These are phyloP conservation scores for Phytophthora tubulina DNA, from an alignment of 352 stramenopile species.

Conservation along the genomic window DNA sequence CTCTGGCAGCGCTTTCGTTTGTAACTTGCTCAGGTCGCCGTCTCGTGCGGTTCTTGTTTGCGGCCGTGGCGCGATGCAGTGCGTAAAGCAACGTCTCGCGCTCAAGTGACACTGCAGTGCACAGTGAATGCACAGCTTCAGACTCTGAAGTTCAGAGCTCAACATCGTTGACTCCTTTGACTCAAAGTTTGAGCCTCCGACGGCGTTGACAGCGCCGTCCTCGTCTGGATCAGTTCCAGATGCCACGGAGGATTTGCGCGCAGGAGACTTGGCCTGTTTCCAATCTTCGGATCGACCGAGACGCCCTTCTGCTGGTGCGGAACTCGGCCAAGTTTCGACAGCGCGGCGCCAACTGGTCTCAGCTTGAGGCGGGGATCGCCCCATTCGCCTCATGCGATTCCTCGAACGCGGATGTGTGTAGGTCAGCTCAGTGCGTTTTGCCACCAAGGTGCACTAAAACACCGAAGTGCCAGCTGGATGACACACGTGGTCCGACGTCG, in stretches of 20 bases:
- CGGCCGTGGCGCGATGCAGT: not conserved
- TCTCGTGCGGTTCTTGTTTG: slow-evolving; percentile 21
- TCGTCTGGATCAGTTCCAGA: slow-evolving; percentile 9
- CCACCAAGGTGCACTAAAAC: slow-evolving; percentile 8
- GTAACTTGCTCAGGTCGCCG: slow-evolving; percentile 30
- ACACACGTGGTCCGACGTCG: slow-evolving; percentile 25
- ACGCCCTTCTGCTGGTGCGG: slow-evolving; percentile 31
- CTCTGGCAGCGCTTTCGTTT: slow-evolving; percentile 23
- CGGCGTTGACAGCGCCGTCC: not conserved
- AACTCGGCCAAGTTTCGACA: slow-evolving; percentile 21
- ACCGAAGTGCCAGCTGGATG: slow-evolving; percentile 22
- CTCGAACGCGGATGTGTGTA: slow-evolving; percentile 27
- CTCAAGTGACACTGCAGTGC: too few species aligned
- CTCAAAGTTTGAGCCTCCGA: not conserved
- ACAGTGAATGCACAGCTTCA: not conserved
- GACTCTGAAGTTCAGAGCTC: not conserved
- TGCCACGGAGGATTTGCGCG: slow-evolving; percentile 23
- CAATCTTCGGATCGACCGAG: slow-evolving; percentile 32
- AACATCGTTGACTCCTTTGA: not conserved
- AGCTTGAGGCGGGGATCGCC: slow-evolving; percentile 38
- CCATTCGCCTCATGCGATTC: slow-evolving; percentile 28
- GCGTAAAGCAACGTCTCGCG: slow-evolving; percentile 7
- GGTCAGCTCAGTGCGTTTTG: slow-evolving; percentile 7
- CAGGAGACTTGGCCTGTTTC: slow-evolving; percentile 19
- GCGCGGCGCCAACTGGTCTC: slow-evolving; percentile 10